phyloP scores from a whole-genome alignment of 805 yeast species.

The Candida lessepsii region DNA sequence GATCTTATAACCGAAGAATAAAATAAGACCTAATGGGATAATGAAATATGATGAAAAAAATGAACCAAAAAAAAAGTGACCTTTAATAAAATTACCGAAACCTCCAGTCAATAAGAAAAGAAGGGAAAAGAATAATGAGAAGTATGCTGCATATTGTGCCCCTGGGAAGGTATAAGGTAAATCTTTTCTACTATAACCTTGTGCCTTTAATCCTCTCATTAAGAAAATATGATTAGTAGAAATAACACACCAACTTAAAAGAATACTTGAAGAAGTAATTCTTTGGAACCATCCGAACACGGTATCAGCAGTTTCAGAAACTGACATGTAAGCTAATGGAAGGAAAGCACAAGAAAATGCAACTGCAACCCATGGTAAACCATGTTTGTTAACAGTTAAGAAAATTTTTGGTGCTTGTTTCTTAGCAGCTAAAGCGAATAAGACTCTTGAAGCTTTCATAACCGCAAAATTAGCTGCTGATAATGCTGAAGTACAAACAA shows the following conservation, averaged over 20 bases:
- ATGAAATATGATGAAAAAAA: constrained; percentile 75
- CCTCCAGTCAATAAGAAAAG: constrained; percentile 61
- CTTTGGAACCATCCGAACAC: constrained; percentile 74
- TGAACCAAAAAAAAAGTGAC: constrained; percentile 50
- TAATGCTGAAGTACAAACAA: constrained; percentile 39
- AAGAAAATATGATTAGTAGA: constrained; percentile 60
- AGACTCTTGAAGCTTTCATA: constrained; percentile 29
- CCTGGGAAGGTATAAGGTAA: constrained; percentile 27
- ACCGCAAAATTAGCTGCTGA: constrained; percentile 34
- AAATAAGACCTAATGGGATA: constrained; percentile 50
- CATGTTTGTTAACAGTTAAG: constrained; percentile 30
- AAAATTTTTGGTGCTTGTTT: constrained; percentile 39
- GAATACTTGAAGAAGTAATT: constrained; percentile 66
- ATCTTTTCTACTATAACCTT: constrained; percentile 18
- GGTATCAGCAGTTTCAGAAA: constrained; percentile 53
- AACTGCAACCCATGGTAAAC: constrained; percentile 34
- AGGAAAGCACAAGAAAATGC: constrained; percentile 24
- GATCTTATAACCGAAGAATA: constrained; percentile 59
- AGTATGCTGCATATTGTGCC: constrained; percentile 31
- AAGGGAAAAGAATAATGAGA: constrained; percentile 32
- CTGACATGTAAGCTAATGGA: constrained; percentile 34
- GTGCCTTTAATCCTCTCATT: constrained; percentile 31
- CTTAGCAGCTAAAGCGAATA: constrained; percentile 38
- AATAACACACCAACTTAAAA: constrained; percentile 58
- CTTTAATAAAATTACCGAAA: constrained; percentile 58